Evolutionary conservation across 2,329 filamentous ascomycete genomes (phyloP).

Genomic region (Cordyceps fumosorosea): DNA sequence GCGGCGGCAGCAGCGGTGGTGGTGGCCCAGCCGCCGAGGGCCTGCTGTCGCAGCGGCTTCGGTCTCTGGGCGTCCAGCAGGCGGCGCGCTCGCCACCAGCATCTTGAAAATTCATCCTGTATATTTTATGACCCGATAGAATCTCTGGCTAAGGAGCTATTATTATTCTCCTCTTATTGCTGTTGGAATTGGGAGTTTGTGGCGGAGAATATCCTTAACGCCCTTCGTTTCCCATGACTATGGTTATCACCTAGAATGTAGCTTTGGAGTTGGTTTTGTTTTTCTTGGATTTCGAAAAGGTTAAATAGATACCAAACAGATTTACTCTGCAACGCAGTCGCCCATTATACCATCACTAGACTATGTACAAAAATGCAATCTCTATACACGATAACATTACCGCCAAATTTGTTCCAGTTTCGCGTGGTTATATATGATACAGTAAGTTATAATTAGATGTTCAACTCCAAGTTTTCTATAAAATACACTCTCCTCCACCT

Average conservation of each 20-base stretch:
- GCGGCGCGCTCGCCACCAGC: neutral
- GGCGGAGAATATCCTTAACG: too few species aligned
- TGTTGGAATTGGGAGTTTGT: neutral
- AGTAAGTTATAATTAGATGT: neutral
- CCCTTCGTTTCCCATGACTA: neutral
- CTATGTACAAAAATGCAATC: too few species aligned
- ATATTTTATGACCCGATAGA: neutral
- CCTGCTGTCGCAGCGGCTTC: conserved; percentile 62
- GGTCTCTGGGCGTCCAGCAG: conserved; percentile 49
- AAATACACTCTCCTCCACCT: neutral
- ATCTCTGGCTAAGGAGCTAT: neutral
- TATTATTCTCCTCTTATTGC: too few species aligned
- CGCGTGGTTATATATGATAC: neutral
- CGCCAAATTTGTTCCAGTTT: neutral
- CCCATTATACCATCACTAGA: neutral
- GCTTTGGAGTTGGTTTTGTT: neutral
- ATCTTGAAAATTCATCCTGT: neutral
- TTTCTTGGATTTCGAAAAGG: neutral
- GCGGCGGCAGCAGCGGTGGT: conserved; percentile 28
- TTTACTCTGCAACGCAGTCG: neutral
- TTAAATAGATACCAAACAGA: conserved; percentile 7
- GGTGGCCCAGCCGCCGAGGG: conserved; percentile 43
- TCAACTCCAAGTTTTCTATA: neutral
- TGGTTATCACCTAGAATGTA: neutral
- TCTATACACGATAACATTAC: too few species aligned